A percentile compares a stretch with the other conserved stretches of the same genome.
Conservation (phyloP, 495 filamentous ascomycete species). For the Hapsidospora chrysogenum region DNA sequence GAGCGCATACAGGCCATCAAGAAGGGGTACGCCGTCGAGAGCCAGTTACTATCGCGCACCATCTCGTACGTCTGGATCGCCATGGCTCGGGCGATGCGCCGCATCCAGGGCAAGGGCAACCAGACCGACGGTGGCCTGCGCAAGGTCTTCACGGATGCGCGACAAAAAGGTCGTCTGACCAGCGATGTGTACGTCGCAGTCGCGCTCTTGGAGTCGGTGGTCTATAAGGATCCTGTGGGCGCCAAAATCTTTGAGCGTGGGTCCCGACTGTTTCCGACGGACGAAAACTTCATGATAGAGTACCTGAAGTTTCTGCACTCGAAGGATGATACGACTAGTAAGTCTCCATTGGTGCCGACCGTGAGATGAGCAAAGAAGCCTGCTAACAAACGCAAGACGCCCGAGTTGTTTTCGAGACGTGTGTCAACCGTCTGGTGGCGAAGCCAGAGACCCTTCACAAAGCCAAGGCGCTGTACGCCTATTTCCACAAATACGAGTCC, state of each 20-base stretch:
- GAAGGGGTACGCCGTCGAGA: conserved; percentile 52
- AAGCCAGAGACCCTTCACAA: conserved; percentile 57
- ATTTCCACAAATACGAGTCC: conserved; percentile 90
- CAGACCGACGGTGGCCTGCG: conserved; percentile 59
- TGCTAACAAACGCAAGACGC: conserved; percentile 56
- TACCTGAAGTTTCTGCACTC: conserved; percentile 88
- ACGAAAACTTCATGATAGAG: conserved; percentile 80
- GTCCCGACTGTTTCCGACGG: conserved; percentile 77
- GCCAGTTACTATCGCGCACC: conserved; percentile 52
- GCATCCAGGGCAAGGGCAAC: conserved; percentile 82
- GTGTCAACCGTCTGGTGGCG: conserved; percentile 57
- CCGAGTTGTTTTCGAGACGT: conserved; percentile 83
- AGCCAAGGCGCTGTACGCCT: conserved; percentile 68
- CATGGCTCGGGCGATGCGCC: conserved; percentile 81
- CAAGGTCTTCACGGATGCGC: conserved; percentile 72
- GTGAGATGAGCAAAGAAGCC: neutral
- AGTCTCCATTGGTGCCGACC: conserved; percentile 24
- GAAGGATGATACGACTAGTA: conserved; percentile 84
- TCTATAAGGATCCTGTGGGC: conserved; percentile 83
- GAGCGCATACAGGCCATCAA: conserved; percentile 54
- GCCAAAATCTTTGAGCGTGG: conserved; percentile 92
- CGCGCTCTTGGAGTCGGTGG: conserved; percentile 83
- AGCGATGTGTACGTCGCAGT: conserved; percentile 88
- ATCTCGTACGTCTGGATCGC: conserved; percentile 90
- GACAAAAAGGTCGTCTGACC: conserved; percentile 68